Evolutionary conservation across 2,329 filamentous ascomycete genomes (phyloP), one percentile per base, ranked within the genome.

Genomic region (Alternaria infectoria): DNA sequence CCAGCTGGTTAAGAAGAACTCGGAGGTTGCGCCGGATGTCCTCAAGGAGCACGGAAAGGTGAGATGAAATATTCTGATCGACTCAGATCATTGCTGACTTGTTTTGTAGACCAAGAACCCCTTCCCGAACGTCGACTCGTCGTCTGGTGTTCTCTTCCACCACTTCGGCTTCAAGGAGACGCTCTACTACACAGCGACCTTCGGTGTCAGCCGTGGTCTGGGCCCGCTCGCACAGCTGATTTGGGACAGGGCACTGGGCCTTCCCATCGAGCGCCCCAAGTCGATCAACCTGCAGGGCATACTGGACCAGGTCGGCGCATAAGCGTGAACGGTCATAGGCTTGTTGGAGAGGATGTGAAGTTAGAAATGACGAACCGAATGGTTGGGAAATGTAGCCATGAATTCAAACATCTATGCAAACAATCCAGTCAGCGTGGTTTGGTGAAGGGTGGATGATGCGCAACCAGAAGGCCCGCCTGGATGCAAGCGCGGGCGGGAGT

Each of bases 141-240:
- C 89, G 67, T 97, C 93, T 1, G 96, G 96, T 68, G 94, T 98
- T 6, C 87, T 99, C 52, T 98, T 99, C 89, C 91, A 98, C 83
- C 93, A 98, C 85, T 99, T 97, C 80, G 96, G 95, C 62, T 97
- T 99, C 89, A 91, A 92, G 80, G 93, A 98, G 85, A 97, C 95
- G 0, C 86, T 98, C 11, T 99, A 98, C 86, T 99, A 98, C 84
- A 90, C 88, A 15, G 88, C 88, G 10, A 89, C 88, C 6, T 90
- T 90, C 72, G 88, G 88, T 71, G 88, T 90, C 90, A 89, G 86
- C 79, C 85, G 88, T 79, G 87, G 87, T 57, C 85, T 99, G 15
- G 96, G 96, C 8, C 96, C 96, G 21, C 86, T 99, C 52, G 93
- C 93, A 46, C 96, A 99, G 82, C 86, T 99, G 68, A 91, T 99